Conservation (phyloP, 2,329 filamentous ascomycete species). For the Fusarium albidum region DNA sequence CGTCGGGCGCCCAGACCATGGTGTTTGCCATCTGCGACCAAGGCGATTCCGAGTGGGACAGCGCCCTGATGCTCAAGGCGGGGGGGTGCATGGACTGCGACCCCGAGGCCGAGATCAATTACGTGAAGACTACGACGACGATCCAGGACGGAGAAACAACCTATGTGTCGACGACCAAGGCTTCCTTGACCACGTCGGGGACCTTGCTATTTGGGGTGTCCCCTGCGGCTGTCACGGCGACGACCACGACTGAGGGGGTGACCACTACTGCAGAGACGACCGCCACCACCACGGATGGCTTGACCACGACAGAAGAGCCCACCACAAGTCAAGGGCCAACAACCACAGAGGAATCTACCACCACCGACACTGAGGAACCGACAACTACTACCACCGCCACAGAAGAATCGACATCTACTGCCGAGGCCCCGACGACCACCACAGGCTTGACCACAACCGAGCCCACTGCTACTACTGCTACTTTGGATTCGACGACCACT, state of each 20-base stretch:
- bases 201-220: conserved; percentile 17
- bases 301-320: neutral
- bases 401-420: neutral
- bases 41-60: neutral
- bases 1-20: neutral
- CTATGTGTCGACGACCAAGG: conserved; percentile 16
- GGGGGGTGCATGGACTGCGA: conserved; percentile 10
- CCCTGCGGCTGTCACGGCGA: conserved; percentile 5
- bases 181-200: conserved; percentile 26
- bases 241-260: neutral
- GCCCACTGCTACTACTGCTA: no score
- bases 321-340: neutral
- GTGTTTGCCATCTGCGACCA: neutral
- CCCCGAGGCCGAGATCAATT: neutral
- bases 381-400: neutral
- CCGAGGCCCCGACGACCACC: neutral
- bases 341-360: neutral
- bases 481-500: neutral
- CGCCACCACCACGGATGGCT: no score
- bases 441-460: neutral
- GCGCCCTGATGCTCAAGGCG: neutral
- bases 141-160: neutral
- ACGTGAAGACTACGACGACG: conserved; percentile 10
- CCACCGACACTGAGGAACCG: neutral
- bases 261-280: neutral